phyloP scores from a whole-genome alignment of 2,329 filamentous ascomycete species.

The Monosporascus sp. region DNA sequence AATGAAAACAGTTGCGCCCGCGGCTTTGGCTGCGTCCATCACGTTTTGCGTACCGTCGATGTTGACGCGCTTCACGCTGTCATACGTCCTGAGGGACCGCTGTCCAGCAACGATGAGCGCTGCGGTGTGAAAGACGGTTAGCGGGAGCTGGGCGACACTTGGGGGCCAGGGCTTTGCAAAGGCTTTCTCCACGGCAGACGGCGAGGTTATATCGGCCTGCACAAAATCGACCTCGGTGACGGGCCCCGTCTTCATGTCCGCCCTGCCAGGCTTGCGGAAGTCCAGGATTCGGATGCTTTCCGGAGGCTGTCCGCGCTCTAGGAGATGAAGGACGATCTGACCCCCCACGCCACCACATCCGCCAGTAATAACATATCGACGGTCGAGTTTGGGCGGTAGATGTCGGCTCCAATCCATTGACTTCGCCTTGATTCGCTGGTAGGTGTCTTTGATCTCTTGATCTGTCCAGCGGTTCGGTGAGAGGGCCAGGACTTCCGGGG shows the following conservation, averaged over 20 bases:
- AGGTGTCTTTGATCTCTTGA: slow-evolving; percentile 24
- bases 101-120: slow-evolving; percentile 41
- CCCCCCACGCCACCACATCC: slow-evolving; percentile 42
- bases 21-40: slow-evolving; percentile 33
- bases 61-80: slow-evolving; percentile 37
- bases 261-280: slow-evolving; percentile 33
- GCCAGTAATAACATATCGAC: slow-evolving; percentile 32
- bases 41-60: slow-evolving; percentile 41
- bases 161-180: slow-evolving; percentile 39
- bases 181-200: slow-evolving; percentile 30
- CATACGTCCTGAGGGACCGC: slow-evolving; percentile 34
- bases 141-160: slow-evolving; percentile 32
- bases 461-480: slow-evolving; percentile 28
- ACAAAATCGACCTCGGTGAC: slow-evolving; percentile 32
- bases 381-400: slow-evolving; percentile 28
- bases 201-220: slow-evolving; percentile 39
- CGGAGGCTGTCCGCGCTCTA: slow-evolving; percentile 40
- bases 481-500: slow-evolving; percentile 20
- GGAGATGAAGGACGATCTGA: slow-evolving; percentile 42
- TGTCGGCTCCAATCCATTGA: slow-evolving; percentile 25
- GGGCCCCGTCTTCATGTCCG: slow-evolving; percentile 32
- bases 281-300: slow-evolving; percentile 44
- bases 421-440: slow-evolving; percentile 22
- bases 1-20: slow-evolving; percentile 39
- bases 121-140: slow-evolving; percentile 47